These are phyloP conservation scores for Naumovozyma baii DNA, from an alignment of 805 yeast species.

Conservation along the genomic window DNA sequence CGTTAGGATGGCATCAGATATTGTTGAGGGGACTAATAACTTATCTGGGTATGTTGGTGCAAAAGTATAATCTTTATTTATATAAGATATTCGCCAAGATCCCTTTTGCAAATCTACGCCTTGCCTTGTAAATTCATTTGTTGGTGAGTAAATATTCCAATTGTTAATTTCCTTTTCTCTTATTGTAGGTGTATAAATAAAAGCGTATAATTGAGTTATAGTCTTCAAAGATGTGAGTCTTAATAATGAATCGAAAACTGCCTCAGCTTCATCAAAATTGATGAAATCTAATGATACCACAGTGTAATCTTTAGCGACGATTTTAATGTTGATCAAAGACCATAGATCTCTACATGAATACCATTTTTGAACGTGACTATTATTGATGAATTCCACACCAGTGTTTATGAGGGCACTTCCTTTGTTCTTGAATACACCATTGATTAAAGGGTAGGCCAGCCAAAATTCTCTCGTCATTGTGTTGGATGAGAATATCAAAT, in stretches of 20 bases:
- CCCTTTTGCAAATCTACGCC: slow-evolving; percentile 36
- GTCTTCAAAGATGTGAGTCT: slow-evolving; percentile 48
- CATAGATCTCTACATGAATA: slow-evolving; percentile 26
- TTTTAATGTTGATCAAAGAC: slow-evolving; percentile 45
- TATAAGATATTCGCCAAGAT: slow-evolving; percentile 60
- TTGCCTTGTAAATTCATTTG: slow-evolving; percentile 63
- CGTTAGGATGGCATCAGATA: slow-evolving; percentile 71
- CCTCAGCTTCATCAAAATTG: slow-evolving; percentile 48
- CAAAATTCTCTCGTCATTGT: slow-evolving; percentile 56
- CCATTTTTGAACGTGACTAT: slow-evolving; percentile 7
- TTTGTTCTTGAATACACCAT: slow-evolving; percentile 46
- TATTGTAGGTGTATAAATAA: slow-evolving; percentile 63
- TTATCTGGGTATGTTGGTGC: slow-evolving; percentile 67
- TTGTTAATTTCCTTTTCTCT: slow-evolving; percentile 48
- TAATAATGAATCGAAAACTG: slow-evolving; percentile 64
- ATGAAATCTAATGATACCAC: slow-evolving; percentile 68
- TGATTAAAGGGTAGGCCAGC: slow-evolving; percentile 84
- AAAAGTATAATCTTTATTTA: slow-evolving; percentile 57
- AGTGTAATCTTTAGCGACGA: slow-evolving; percentile 79
- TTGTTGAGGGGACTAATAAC: slow-evolving; percentile 61
- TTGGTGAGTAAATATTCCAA: slow-evolving; percentile 62
- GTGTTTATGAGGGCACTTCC: slow-evolving; percentile 36
- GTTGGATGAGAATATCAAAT: slow-evolving; percentile 49
- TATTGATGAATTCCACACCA: slow-evolving; percentile 5
- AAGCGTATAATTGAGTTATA: slow-evolving; percentile 65